Evolutionary conservation across 345 rosid species (phyloP).

Genomic region (Diplotaxis tenuifolia): DNA sequence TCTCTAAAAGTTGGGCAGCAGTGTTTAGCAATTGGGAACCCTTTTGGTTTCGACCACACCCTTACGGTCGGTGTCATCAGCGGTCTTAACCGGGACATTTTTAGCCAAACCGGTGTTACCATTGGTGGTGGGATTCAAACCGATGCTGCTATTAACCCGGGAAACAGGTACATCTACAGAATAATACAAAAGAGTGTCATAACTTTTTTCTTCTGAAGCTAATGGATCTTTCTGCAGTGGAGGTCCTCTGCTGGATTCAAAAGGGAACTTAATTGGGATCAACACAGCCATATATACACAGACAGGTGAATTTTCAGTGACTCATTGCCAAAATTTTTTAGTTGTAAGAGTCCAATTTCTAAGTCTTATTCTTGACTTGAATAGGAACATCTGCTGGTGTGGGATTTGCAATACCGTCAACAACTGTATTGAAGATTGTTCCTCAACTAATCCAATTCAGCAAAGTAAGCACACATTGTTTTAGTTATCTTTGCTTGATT

Average conservation of each 20-base stretch:
- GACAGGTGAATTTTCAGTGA: constrained; percentile 55
- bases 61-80: constrained; percentile 93
- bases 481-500: neutral
- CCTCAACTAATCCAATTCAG: constrained; percentile 86
- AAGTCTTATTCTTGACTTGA: constrained; percentile 1
- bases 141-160: constrained; percentile 98
- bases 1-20: constrained; percentile 89
- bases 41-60: constrained; percentile 96
- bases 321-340: neutral
- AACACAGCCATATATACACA: constrained; percentile 92
- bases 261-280: constrained; percentile 86
- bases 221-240: constrained; percentile 53
- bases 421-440: constrained; percentile 82
- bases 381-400: constrained; percentile 96
- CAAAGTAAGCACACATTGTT: constrained; percentile 50
- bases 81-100: constrained; percentile 88
- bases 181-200: neutral
- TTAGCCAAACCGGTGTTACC: constrained; percentile 86
- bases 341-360: neutral
- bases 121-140: constrained; percentile 98
- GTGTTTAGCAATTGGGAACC: constrained; percentile 94
- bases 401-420: constrained; percentile 94
- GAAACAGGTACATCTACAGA: constrained; percentile 62
- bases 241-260: constrained; percentile 89
- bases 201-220: neutral